These are phyloP conservation scores for Neophaeococcomyces aloes DNA, from an alignment of 2,329 filamentous ascomycete genomes.

Conservation along the genomic window DNA sequence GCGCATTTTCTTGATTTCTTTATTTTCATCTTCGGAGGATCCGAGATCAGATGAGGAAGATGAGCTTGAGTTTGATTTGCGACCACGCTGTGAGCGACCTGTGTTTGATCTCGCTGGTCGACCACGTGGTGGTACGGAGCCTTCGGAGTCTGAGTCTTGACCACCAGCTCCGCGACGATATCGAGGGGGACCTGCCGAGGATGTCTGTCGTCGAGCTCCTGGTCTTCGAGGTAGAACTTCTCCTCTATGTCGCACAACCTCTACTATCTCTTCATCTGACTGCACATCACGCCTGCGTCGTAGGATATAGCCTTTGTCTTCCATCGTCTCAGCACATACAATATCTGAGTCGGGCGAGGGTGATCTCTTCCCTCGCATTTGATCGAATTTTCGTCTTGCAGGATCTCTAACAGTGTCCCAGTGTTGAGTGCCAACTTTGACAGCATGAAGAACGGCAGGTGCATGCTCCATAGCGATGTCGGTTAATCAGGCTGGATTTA, in stretches of 20 bases:
- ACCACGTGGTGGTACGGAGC: conserved; percentile 19
- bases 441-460: conserved; percentile 14
- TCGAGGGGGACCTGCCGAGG: conserved; percentile 13
- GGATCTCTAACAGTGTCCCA: conserved; percentile 19
- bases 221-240: conserved; percentile 16
- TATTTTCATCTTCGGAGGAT: conserved; percentile 52
- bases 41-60: conserved; percentile 43
- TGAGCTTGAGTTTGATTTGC: conserved; percentile 22
- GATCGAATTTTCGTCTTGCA: conserved; percentile 15
- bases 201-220: conserved; percentile 15
- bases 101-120: conserved; percentile 18
- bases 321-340: conserved; percentile 14
- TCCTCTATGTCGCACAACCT: conserved; percentile 19
- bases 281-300: conserved; percentile 19
- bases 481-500: conserved; percentile 1
- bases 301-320: conserved; percentile 21
- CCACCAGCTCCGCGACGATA: conserved; percentile 11
- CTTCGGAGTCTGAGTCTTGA: conserved; percentile 19
- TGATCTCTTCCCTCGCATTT: conserved; percentile 13
- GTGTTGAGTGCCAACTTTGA: conserved; percentile 17
- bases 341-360: conserved; percentile 15
- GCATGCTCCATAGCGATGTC: conserved; percentile 11
- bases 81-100: conserved; percentile 13
- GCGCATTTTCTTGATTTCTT: conserved; percentile 52
- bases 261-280: conserved; percentile 22